These are phyloP conservation scores for Dactylonectria macrodidyma DNA, from an alignment of 2,329 filamentous ascomycete species.

Conservation along the genomic window DNA sequence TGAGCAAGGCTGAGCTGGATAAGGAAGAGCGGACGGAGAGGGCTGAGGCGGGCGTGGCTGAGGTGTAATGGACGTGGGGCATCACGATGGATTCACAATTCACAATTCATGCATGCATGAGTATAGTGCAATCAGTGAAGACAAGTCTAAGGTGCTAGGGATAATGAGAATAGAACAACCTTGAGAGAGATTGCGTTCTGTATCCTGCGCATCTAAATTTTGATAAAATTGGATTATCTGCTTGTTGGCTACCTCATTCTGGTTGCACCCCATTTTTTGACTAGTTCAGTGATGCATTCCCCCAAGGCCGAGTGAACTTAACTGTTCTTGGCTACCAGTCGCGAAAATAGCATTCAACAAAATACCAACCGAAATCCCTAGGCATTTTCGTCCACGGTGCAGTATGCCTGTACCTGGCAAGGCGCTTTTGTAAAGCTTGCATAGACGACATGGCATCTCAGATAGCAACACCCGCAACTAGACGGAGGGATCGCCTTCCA, in stretches of 20 bases:
- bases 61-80: constrained; percentile 12
- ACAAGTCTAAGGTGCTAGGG: not conserved
- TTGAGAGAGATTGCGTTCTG: too few species aligned
- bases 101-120: constrained; percentile 20
- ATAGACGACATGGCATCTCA: not conserved
- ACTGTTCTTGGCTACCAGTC: not conserved
- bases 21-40: not conserved
- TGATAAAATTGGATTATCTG: too few species aligned
- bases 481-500: not conserved
- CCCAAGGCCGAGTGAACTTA: not conserved
- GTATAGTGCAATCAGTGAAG: not conserved
- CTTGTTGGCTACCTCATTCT: not conserved
- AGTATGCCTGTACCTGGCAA: not conserved
- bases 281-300: too few species aligned
- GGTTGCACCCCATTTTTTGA: too few species aligned
- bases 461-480: not conserved
- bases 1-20: constrained; percentile 22
- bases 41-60: constrained; percentile 10
- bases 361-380: not conserved
- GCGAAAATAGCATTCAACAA: constrained; percentile 14
- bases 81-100: not conserved
- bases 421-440: not conserved
- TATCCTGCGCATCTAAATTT: not conserved
- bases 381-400: not conserved
- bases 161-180: not conserved